Conservation (phyloP, 2,329 filamentous ascomycete species). For the Amesomyces nigricolor region DNA sequence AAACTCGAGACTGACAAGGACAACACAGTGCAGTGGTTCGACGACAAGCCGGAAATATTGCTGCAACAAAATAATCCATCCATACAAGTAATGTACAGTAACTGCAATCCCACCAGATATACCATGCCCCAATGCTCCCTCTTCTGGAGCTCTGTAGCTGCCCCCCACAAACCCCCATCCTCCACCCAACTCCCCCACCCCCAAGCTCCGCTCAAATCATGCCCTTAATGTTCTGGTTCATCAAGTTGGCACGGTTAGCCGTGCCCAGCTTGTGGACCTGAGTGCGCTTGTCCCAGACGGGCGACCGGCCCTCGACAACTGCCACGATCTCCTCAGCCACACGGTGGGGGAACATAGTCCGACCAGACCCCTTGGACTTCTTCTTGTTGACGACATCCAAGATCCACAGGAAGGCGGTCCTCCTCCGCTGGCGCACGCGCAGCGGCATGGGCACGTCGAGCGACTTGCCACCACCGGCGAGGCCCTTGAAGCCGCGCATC, state of each 20-base stretch:
- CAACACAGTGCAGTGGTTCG: too few species aligned
- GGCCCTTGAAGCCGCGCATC: slow-evolving; percentile 68
- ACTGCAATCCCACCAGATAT: background rate
- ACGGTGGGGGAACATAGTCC: slow-evolving; percentile 62
- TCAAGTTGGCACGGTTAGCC: slow-evolving; percentile 67
- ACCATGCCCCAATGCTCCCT: background rate
- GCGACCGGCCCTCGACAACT: slow-evolving; percentile 79
- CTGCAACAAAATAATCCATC: background rate
- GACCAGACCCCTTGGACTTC: slow-evolving; percentile 64
- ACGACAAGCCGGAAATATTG: background rate
- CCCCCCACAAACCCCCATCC: background rate
- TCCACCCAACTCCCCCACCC: background rate
- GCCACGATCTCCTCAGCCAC: slow-evolving; percentile 82
- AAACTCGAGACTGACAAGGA: too few species aligned
- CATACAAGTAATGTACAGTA: slow-evolving; percentile 19
- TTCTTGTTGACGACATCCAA: slow-evolving; percentile 76
- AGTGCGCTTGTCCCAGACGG: slow-evolving; percentile 76
- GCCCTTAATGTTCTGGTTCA: slow-evolving; percentile 34
- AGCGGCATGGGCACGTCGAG: slow-evolving; percentile 80
- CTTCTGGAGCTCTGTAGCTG: background rate
- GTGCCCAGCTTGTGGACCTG: slow-evolving; percentile 77
- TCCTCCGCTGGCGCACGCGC: slow-evolving; percentile 65
- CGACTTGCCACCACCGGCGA: slow-evolving; percentile 78
- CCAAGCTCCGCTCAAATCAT: slow-evolving; percentile 1
- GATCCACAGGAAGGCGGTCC: slow-evolving; percentile 83